Percentiles rank a stretch among this genome's conserved stretches.
These are phyloP conservation scores for Perilla frutescens DNA, from an alignment of 257 asterid genomes.

Conservation along the genomic window DNA sequence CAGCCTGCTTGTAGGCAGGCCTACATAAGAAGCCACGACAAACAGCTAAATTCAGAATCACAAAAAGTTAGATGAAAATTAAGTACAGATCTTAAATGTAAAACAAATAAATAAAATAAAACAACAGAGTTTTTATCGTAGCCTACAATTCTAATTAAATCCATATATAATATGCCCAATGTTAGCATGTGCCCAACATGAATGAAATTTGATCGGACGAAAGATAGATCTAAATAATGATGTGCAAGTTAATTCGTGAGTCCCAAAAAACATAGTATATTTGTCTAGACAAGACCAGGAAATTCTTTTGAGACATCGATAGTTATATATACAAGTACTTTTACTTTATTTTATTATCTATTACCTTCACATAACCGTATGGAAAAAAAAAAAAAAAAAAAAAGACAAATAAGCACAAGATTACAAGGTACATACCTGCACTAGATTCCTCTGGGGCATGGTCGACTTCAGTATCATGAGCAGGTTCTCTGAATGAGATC, in stretches of 20 bases:
- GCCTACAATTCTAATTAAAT: neutral
- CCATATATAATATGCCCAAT: too few species aligned
- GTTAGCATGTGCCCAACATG: neutral
- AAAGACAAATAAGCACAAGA: neutral
- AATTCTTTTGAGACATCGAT: neutral
- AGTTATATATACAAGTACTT: neutral
- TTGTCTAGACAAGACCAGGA: slow-evolving; percentile 17
- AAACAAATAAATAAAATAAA: neutral
- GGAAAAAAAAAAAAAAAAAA: neutral
- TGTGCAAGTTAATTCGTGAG: neutral
- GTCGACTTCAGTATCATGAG: slow-evolving; percentile 49
- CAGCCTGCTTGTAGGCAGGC: slow-evolving; percentile 6
- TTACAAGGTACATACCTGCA: slow-evolving; percentile 51
- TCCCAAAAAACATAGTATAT: neutral
- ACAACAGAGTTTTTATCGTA: neutral
- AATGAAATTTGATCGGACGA: neutral
- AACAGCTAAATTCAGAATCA: neutral
- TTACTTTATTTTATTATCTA: neutral
- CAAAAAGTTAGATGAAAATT: neutral
- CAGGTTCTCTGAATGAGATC: slow-evolving; percentile 88
- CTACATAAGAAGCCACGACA: slow-evolving; percentile 17
- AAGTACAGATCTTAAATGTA: slow-evolving; percentile 1
- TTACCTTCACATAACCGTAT: slow-evolving; percentile 14
- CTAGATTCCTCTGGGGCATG: slow-evolving; percentile 52
- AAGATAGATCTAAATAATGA: neutral